Percentiles rank a stretch among this genome's conserved stretches.
phyloP scores from a whole-genome alignment of 202 grass and related monocot genomes.

The Carex sylvatica region DNA sequence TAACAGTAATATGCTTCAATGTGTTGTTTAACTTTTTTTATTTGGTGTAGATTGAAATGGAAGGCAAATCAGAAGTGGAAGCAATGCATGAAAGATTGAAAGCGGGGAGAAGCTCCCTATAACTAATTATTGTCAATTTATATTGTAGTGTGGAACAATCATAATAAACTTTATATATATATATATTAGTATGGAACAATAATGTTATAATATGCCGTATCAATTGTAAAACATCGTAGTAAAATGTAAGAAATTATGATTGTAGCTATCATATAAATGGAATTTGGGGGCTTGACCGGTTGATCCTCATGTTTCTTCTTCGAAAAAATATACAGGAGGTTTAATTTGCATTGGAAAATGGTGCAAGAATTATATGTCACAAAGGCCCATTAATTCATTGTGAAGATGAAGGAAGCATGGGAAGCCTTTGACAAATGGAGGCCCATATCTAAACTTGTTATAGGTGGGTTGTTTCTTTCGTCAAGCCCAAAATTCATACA shows the following conservation, averaged over 20 bases:
- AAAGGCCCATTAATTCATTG: not conserved
- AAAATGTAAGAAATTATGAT: not conserved
- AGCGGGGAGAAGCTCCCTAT: not conserved
- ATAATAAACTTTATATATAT: constrained; percentile 10
- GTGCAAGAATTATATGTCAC: not conserved
- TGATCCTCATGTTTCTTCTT: no score
- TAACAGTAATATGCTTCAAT: not conserved
- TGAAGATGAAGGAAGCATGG: not conserved
- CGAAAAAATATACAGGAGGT: not conserved
- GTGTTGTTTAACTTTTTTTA: not conserved
- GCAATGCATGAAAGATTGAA: not conserved
- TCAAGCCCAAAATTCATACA: not conserved
- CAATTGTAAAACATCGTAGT: not conserved
- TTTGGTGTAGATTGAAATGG: constrained; percentile 8
- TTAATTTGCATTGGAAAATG: not conserved
- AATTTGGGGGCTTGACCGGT: no score
- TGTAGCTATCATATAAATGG: no score
- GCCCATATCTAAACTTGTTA: not conserved
- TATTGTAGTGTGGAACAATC: not conserved
- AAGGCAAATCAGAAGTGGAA: not conserved
- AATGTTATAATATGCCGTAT: not conserved
- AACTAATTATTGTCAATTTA: constrained; percentile 8
- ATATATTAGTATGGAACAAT: not conserved
- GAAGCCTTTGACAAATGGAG: not conserved
- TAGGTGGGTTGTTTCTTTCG: not conserved